A percentile compares a stretch with the other conserved stretches of the same genome.
phyloP scores from a whole-genome alignment of 1,284 basidiomycete genomes.

The Ceratobasidium sp. region DNA sequence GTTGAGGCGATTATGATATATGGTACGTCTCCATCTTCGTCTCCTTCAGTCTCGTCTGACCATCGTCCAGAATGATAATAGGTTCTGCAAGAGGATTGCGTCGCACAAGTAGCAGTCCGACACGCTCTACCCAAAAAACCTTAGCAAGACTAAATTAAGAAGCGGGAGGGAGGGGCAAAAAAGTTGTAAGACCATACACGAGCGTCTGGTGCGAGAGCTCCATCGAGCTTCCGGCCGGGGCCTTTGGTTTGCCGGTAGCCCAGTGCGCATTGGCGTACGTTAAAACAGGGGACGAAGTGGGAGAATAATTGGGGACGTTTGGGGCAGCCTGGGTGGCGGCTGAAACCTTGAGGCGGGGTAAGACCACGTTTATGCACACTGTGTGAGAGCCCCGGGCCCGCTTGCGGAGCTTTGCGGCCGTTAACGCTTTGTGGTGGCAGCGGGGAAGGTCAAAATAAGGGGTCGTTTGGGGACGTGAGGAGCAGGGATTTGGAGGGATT shows the following conservation, averaged over 20 bases:
- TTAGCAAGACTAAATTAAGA: not conserved
- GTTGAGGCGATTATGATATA: not conserved
- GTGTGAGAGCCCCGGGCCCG: conserved; percentile 27
- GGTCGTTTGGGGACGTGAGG: not conserved
- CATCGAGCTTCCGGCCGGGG: conserved; percentile 1
- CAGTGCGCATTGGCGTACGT: conserved; percentile 41
- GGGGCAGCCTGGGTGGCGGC: conserved; percentile 33
- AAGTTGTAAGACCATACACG: conserved; percentile 45
- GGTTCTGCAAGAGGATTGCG: not conserved
- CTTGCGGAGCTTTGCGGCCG: conserved; percentile 13
- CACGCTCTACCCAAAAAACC: conserved; percentile 6
- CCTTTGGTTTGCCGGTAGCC: conserved; percentile 27
- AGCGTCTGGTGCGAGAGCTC: conserved; percentile 42
- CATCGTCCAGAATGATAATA: not conserved
- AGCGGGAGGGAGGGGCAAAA: conserved; percentile 19
- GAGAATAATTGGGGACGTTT: conserved; percentile 11
- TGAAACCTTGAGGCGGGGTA: conserved; percentile 34
- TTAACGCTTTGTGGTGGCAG: conserved; percentile 37
- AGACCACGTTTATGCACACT: conserved; percentile 36
- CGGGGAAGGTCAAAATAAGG: conserved; percentile 18
- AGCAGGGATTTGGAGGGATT: not conserved
- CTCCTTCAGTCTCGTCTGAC: not conserved
- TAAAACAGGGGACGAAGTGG: conserved; percentile 10
- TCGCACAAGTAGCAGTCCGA: not conserved
- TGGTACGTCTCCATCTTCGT: conserved; percentile 5